Base-by-base conservation (phyloP, 768 basidiomycete species). In the Lanmaoa pseudosensibilis region DNA sequence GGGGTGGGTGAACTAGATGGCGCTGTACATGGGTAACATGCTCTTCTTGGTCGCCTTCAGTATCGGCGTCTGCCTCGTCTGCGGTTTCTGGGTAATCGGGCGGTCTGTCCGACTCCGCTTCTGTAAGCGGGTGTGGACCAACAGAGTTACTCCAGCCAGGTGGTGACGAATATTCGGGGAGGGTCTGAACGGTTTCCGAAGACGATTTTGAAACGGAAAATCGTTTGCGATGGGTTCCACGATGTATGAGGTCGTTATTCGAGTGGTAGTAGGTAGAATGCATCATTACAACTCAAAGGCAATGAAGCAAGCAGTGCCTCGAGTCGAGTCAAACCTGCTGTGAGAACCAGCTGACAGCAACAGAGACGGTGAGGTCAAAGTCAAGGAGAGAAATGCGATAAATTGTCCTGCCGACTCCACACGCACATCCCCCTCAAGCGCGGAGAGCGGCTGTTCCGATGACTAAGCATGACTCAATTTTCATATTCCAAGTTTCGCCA, bases 21-120 rank as follows among this genome's bases (percentile, higher is more conserved):
- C 58, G 65, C 46, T 66, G 62, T 30, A 66, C 50, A 69, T 65
- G 61, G 49, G 61, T 54, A 32, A 65, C 36, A 30, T 46, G 41
- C 37, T 56, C 63, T 43, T 57, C 66, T 51, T 62, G 63, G 41
- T 75, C 67, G 3, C 12, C 72, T 67, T 84, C 83, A 2, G 83
- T 81, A 65, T 90, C 87, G 38, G 80, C 83, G 76, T 90, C 89
- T 16, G 81, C 87, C 65, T 91, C 89, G 67, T 90, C 85, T 60
- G 86, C 83, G 55, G 87, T 87, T 65, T 88, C 85, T 46, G 87
- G 82, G 64, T 90, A 90, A 65, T 88, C 87, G 36, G 88, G 88
- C 16, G 88, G 88, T 37, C 73, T 77, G 70, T 88, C 87, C 39
- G 74, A 79, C n/a, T 77, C 73, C 9, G 65, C 60, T 41, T 65